phyloP scores from a whole-genome alignment of 2,329 filamentous ascomycete species.

The Aureobasidium sp. region DNA sequence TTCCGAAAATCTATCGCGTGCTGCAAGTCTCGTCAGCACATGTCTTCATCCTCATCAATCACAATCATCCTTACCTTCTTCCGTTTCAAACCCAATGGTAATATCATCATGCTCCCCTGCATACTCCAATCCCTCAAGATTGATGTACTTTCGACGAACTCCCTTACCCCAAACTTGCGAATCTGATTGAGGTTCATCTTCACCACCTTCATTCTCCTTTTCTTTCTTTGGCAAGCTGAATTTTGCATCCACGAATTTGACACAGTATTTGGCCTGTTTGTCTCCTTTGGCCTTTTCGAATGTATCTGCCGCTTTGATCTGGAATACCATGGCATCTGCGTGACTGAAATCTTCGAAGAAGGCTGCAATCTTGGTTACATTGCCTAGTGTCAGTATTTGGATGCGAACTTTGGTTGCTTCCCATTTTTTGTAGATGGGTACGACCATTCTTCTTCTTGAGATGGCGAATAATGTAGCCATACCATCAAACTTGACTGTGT shows the following conservation, averaged over 20 bases:
- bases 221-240: conserved; percentile 79
- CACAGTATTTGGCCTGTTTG: conserved; percentile 59
- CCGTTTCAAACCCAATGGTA: conserved; percentile 82
- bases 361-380: conserved; percentile 78
- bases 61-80: conserved; percentile 47
- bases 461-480: conserved; percentile 81
- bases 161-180: conserved; percentile 53
- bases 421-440: conserved; percentile 96
- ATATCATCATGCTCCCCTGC: conserved; percentile 96
- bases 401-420: conserved; percentile 83
- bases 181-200: conserved; percentile 55
- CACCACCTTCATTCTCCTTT: conserved; percentile 57
- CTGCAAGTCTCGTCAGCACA: conserved; percentile 38
- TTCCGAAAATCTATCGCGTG: conserved; percentile 50
- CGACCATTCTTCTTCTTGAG: conserved; percentile 78
- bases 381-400: conserved; percentile 80
- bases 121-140: conserved; percentile 88
- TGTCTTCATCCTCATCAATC: background rate
- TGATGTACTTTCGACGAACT: conserved; percentile 78
- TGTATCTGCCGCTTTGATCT: conserved; percentile 83
- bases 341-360: conserved; percentile 93
- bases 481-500: conserved; percentile 62
- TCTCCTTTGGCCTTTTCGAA: conserved; percentile 68
- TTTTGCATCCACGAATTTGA: conserved; percentile 90
- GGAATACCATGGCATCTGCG: conserved; percentile 90